Evolutionary conservation across 1,139 yeast genomes (phyloP), one percentile per base, ranked within the genome.

Genomic region (Protomyces pachydermus): DNA sequence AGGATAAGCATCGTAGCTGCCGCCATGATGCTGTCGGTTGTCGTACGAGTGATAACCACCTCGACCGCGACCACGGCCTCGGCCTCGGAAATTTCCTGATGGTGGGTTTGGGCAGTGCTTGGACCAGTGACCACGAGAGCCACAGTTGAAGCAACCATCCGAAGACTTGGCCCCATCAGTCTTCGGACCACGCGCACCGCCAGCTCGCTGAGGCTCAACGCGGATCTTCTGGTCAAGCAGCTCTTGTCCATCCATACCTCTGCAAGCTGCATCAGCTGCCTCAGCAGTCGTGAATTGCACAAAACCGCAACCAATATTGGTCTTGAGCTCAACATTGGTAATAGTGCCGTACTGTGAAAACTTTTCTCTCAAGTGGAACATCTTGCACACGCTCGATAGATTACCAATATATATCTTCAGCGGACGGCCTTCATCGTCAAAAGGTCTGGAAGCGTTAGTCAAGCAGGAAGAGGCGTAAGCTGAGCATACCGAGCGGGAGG

Each of bases 291-390:
- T 48, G 51, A 35, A 60, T 37, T 60, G 55, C 34, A 60, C 63
- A 52, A 60, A 60, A 28, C 63, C 63, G 18, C 63, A 60, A 10
- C 63, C 63, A 38, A 60, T 52, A 37, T 50, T 60, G 52, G 63
- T 52, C 35, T 60, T 60, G 38, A 60, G 62, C 52, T 60, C 63
- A 0, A 60, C 51, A 20, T 60, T 60, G 20, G 54, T 52, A 25
- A 60, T 57, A 3, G 63, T 28, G 16, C 63, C 63, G 14, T 34
- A 60, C 25, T 65, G 63, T 10, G 60, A 32, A 34, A 60, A 60
- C 18, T 39, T 52, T 18, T 60, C 60, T 25, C 63, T 65, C 32
- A 60, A 63, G 51, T 60, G 65, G 38, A 45, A 51, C 63, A 60
- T 60, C 23, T 54, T 45, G 8, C 63, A 60, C 8, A 32, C 63